A percentile compares a stretch with the other conserved stretches of the same genome.
Evolutionary conservation across 2,329 filamentous ascomycete genomes (phyloP).

Genomic region (Claviceps sp.): DNA sequence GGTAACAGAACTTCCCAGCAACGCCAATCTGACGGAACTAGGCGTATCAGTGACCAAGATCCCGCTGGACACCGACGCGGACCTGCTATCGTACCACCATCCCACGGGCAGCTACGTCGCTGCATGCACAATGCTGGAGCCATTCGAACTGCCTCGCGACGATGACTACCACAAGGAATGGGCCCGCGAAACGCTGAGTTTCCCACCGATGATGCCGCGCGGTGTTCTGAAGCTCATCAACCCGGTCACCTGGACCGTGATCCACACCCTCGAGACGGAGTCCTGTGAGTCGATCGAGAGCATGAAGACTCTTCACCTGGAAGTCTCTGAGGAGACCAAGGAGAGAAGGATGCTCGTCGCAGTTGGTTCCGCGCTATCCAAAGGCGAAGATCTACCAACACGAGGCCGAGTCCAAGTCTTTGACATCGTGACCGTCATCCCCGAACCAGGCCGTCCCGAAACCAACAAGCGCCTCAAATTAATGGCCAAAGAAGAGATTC

Average conservation of each 20-base stretch:
- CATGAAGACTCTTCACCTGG: constrained; percentile 71
- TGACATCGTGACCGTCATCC: constrained; percentile 83
- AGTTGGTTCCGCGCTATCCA: constrained; percentile 73
- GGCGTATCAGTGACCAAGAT: constrained; percentile 66
- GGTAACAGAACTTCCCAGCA: constrained; percentile 55
- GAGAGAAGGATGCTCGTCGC: constrained; percentile 71
- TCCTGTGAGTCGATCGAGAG: constrained; percentile 65
- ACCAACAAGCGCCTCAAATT: constrained; percentile 77
- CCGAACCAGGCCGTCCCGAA: constrained; percentile 72
- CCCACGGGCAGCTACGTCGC: constrained; percentile 64
- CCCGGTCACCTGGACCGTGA: constrained; percentile 61
- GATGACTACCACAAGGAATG: constrained; percentile 75
- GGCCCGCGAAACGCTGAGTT: constrained; percentile 52
- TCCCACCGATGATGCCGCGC: constrained; percentile 56
- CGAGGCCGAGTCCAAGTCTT: constrained; percentile 81
- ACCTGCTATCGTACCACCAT: constrained; percentile 63
- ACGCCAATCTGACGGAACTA: constrained; percentile 58
- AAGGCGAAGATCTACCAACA: constrained; percentile 80
- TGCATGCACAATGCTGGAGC: constrained; percentile 51
- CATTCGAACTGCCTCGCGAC: constrained; percentile 76
- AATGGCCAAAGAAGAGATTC: constrained; percentile 77
- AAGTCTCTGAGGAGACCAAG: constrained; percentile 82
- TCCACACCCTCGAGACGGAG: constrained; percentile 64
- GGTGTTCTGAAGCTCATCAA: constrained; percentile 69
- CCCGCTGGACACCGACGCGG: constrained; percentile 54